Percentiles rank a stretch among this genome's conserved stretches.
phyloP scores from a whole-genome alignment of 345 rosid species.

The Atalantia buxifolia region DNA sequence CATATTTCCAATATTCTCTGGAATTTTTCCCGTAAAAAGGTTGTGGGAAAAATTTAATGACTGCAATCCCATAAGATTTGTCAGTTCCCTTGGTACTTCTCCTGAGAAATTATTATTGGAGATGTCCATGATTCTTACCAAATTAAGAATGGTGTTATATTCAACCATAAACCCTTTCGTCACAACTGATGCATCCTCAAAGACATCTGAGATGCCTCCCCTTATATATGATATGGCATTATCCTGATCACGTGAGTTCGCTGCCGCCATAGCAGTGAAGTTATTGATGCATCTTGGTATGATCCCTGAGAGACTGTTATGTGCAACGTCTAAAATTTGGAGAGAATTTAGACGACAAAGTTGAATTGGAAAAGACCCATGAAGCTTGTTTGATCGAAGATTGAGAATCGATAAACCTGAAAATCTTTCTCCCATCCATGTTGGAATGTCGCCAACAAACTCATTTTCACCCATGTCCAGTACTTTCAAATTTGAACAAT shows the following conservation, averaged over 20 bases:
- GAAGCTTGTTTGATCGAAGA: not conserved
- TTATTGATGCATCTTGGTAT: not conserved
- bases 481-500: not conserved
- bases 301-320: not conserved
- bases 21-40: too few species aligned
- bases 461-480: not conserved
- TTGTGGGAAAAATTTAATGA: too few species aligned
- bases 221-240: too few species aligned
- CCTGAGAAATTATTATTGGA: too few species aligned
- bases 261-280: not conserved
- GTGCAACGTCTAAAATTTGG: not conserved
- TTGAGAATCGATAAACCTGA: not conserved
- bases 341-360: not conserved
- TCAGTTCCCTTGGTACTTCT: too few species aligned
- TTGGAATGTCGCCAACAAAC: not conserved
- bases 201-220: too few species aligned
- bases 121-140: too few species aligned
- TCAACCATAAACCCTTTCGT: too few species aligned
- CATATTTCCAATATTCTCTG: too few species aligned
- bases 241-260: fast-evolving
- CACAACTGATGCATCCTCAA: too few species aligned
- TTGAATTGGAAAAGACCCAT: not conserved
- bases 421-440: not conserved
- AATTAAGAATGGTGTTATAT: too few species aligned
- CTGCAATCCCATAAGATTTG: too few species aligned